Evolutionary conservation across 2,329 filamentous ascomycete species (phyloP).

Genomic region (Phialocephala sp.): DNA sequence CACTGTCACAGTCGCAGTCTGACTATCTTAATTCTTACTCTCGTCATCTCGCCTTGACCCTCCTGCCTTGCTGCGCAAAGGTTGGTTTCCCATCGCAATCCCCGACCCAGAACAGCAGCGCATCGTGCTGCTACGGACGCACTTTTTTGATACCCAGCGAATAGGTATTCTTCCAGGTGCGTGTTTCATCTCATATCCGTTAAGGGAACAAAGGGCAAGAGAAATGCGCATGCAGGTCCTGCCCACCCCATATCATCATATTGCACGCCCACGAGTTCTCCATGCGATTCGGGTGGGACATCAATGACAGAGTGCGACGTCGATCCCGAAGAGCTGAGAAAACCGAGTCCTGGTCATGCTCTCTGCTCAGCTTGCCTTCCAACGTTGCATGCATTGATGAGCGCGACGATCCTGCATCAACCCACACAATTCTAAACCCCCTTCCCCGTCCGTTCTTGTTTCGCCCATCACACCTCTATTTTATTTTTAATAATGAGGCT

Average conservation of each 20-base stretch:
- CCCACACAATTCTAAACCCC: slow-evolving; percentile 14
- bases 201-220: background rate
- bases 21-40: background rate
- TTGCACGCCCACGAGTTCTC: slow-evolving; percentile 21
- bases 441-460: slow-evolving; percentile 15
- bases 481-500: slow-evolving; percentile 16
- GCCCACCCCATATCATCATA: background rate
- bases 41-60: background rate
- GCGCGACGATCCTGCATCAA: slow-evolving; percentile 24
- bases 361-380: slow-evolving; percentile 2
- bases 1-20: slow-evolving; percentile 6
- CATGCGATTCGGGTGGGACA: slow-evolving; percentile 23
- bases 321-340: slow-evolving; percentile 2
- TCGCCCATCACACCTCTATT: slow-evolving; percentile 18
- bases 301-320: slow-evolving; percentile 15
- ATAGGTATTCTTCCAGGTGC: slow-evolving; percentile 10
- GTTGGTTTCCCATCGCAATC: background rate
- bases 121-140: slow-evolving; percentile 2
- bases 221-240: background rate
- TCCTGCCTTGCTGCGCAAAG: slow-evolving; percentile 11
- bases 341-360: slow-evolving; percentile 11
- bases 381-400: slow-evolving; percentile 25
- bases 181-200: slow-evolving; percentile 8
- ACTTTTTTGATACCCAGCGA: background rate
- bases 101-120: background rate